These are phyloP conservation scores for Beauveria varroae DNA, from an alignment of 2,329 filamentous ascomycete genomes.

Conservation along the genomic window DNA sequence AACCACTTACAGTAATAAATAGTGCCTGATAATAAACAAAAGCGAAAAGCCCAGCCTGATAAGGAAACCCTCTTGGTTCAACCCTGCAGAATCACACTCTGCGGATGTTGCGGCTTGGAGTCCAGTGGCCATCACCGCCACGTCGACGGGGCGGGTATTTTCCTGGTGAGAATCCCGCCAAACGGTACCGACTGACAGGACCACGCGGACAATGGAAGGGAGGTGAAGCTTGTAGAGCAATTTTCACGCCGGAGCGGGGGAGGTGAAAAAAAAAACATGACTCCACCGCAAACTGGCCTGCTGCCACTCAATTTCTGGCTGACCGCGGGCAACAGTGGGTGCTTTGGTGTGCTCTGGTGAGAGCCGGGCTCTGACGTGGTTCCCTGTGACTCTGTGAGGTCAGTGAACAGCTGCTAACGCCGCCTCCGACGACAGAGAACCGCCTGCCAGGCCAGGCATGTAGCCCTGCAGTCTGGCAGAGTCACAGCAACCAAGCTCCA, in stretches of 20 bases:
- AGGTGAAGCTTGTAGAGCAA: slow-evolving; percentile 11
- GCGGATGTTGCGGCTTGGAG: slow-evolving; percentile 3
- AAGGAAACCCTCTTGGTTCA: background rate
- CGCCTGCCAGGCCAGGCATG: background rate
- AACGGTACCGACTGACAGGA: background rate
- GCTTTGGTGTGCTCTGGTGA: background rate
- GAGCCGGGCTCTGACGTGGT: no score
- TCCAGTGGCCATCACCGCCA: slow-evolving; percentile 7
- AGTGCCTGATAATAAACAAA: background rate
- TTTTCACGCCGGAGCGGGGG: slow-evolving; percentile 2
- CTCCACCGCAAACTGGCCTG: background rate
- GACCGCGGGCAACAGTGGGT: background rate
- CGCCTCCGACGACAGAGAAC: background rate
- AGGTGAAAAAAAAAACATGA: slow-evolving; percentile 2
- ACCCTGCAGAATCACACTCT: background rate
- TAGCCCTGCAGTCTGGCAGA: background rate
- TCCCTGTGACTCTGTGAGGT: background rate
- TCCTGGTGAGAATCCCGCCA: background rate
- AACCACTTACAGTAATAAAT: no score
- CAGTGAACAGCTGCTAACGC: background rate
- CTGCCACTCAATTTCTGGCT: background rate
- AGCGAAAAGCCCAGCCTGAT: background rate
- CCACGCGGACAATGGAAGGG: slow-evolving; percentile 4
- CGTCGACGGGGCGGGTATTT: background rate
- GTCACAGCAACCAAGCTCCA: background rate